Percentiles rank a stretch among this genome's conserved stretches.
These are phyloP conservation scores for Geoglossum cookeanum DNA, from an alignment of 2,329 filamentous ascomycete species.

Conservation along the genomic window DNA sequence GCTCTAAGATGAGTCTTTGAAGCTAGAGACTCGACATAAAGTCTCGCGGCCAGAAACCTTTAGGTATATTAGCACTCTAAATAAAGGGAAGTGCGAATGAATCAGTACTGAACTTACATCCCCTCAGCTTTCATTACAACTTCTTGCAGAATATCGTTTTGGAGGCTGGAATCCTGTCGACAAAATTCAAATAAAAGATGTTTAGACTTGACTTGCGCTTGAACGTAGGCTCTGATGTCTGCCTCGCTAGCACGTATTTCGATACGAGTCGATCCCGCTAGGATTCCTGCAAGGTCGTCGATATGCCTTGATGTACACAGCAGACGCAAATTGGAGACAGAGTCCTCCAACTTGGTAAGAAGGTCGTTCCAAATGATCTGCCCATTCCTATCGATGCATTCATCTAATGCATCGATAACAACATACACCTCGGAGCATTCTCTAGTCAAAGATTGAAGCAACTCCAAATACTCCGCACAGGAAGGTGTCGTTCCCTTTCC, in stretches of 20 bases:
- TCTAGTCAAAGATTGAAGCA: neutral
- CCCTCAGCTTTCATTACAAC: neutral
- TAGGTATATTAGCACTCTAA: neutral
- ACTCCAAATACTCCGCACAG: neutral
- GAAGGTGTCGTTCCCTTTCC: neutral
- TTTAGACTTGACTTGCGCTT: slow-evolving; percentile 9
- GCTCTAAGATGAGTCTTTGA: slow-evolving; percentile 9
- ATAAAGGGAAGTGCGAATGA: neutral
- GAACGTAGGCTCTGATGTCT: slow-evolving; percentile 18
- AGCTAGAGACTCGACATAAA: slow-evolving; percentile 12
- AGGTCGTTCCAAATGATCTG: neutral
- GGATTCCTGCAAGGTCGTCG: neutral
- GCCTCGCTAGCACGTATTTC: slow-evolving; percentile 19
- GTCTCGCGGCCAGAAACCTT: slow-evolving; percentile 13
- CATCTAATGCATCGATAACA: slow-evolving; percentile 5
- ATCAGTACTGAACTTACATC: neutral
- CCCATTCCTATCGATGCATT: slow-evolving; percentile 2
- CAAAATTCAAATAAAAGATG: neutral
- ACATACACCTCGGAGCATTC: slow-evolving; percentile 1
- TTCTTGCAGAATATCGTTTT: neutral
- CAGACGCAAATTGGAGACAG: neutral
- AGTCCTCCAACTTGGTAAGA: neutral
- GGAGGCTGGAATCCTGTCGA: neutral
- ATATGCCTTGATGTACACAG: slow-evolving; percentile 1
- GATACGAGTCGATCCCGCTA: slow-evolving; percentile 4